Conservation (phyloP, 1,284 basidiomycete genomes). For the Rhodotorula sp. region DNA sequence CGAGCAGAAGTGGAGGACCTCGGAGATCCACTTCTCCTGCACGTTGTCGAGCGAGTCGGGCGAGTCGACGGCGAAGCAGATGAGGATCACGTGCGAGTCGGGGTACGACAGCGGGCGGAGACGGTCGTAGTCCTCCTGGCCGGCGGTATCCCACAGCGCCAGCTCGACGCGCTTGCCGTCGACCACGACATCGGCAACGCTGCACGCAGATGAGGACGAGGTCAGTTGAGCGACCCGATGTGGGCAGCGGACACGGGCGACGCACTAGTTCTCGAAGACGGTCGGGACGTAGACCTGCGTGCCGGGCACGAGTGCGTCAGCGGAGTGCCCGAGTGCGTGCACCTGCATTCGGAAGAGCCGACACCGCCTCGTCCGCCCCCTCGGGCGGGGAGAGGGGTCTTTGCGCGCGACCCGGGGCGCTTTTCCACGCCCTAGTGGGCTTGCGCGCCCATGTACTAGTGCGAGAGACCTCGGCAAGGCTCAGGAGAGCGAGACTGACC, state of each 20-base stretch:
- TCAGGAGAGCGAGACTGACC: constrained; percentile 56
- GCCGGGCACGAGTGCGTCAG: constrained; percentile 6
- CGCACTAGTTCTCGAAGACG: constrained; percentile 81
- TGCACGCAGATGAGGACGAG: constrained; percentile 14
- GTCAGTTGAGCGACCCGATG: too few species aligned
- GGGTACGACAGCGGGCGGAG: constrained; percentile 92
- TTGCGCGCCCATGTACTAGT: too few species aligned
- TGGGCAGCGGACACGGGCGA: background rate
- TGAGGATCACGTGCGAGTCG: constrained; percentile 93
- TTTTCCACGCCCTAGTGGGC: too few species aligned
- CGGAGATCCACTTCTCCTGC: constrained; percentile 97
- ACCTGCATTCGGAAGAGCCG: background rate
- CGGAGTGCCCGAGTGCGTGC: background rate
- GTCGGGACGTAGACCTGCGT: constrained; percentile 90
- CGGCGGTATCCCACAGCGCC: constrained; percentile 96
- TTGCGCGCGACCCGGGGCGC: too few species aligned
- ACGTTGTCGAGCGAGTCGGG: constrained; percentile 93
- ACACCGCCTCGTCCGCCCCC: background rate
- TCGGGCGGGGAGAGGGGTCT: background rate
- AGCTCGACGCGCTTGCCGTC: constrained; percentile 90
- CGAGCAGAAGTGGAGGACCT: constrained; percentile 96
- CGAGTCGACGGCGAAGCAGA: constrained; percentile 96
- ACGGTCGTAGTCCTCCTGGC: constrained; percentile 97
- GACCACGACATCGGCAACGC: constrained; percentile 80
- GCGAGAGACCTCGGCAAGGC: too few species aligned